A percentile compares a stretch with the other conserved stretches of the same genome.
Conservation (phyloP, 176 grass and related monocot genomes). For the Lolium multiflorum region DNA sequence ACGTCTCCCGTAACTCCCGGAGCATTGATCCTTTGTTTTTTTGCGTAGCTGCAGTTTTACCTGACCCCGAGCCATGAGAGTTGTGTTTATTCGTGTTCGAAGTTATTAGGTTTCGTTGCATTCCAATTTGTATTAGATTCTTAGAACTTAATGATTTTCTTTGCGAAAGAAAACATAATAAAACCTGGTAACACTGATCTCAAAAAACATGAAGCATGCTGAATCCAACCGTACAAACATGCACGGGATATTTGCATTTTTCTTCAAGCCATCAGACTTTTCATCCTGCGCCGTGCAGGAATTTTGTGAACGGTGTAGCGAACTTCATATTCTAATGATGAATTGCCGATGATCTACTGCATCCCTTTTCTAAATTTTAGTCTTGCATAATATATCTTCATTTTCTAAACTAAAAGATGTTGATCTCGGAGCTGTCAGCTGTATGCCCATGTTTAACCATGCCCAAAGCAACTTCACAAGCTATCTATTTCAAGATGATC, state of each 20-base stretch:
- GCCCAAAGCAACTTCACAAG: too few relatives aligned
- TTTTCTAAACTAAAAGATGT: constrained; percentile 25
- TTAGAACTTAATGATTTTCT: too few relatives aligned
- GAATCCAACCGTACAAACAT: too few relatives aligned
- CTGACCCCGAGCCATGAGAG: neutral
- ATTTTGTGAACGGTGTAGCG: neutral
- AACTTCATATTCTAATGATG: constrained; percentile 20
- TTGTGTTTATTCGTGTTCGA: neutral
- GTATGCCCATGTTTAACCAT: neutral
- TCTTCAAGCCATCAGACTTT: neutral
- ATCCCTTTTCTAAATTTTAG: neutral
- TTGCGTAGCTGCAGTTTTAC: constrained; percentile 3
- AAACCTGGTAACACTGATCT: too few relatives aligned
- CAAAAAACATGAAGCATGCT: too few relatives aligned
- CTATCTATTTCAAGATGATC: too few relatives aligned
- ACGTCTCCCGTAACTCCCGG: constrained; percentile 51
- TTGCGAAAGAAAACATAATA: too few relatives aligned
- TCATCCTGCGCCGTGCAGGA: neutral
- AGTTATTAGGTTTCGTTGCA: too few relatives aligned
- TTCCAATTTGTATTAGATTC: too few relatives aligned
- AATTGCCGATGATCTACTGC: constrained; percentile 5
- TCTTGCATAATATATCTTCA: neutral
- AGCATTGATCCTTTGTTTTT: constrained; percentile 18
- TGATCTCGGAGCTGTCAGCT: neutral
- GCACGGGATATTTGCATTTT: too few relatives aligned